phyloP scores from a whole-genome alignment of 495 filamentous ascomycete species.

The Hypoxylon perforatum region DNA sequence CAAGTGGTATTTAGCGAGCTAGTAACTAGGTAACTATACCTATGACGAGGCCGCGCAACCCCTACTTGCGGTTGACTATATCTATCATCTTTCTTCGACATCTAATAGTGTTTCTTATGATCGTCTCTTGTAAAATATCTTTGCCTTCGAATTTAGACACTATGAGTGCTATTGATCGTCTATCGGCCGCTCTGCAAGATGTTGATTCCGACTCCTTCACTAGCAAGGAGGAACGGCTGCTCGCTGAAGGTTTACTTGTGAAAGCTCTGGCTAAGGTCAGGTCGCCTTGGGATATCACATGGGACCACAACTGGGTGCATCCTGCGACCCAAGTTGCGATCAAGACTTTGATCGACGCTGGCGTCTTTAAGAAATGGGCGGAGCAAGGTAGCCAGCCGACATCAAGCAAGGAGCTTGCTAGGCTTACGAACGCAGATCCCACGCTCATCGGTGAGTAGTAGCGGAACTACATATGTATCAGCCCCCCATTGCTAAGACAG shows the following conservation, averaged over 20 bases:
- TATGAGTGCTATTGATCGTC: constrained; percentile 3
- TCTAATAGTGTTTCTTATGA: no score
- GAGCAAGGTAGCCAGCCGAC: constrained; percentile 30
- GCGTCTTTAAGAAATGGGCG: constrained; percentile 44
- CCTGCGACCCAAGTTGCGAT: constrained; percentile 16
- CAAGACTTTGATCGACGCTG: constrained; percentile 43
- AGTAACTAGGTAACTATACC: no score
- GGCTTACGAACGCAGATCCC: constrained; percentile 33
- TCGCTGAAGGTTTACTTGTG: constrained; percentile 12
- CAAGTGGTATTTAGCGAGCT: no score
- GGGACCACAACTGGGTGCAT: constrained; percentile 21
- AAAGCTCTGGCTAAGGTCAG: constrained; percentile 3
- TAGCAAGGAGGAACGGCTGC: constrained; percentile 7
- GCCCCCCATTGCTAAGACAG: no score
- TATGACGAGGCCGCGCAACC: no score
- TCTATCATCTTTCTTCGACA: no score
- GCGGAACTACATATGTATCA: not conserved
- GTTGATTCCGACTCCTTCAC: constrained; percentile 13
- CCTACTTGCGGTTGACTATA: no score
- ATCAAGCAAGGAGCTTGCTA: constrained; percentile 32
- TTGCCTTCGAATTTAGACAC: not conserved
- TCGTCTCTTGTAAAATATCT: no score
- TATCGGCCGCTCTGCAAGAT: constrained; percentile 3
- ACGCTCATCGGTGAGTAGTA: constrained; percentile 28
- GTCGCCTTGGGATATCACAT: constrained; percentile 24